Conservation (phyloP, 495 filamentous ascomycete genomes). For the Hypoxylon lenormandii region DNA sequence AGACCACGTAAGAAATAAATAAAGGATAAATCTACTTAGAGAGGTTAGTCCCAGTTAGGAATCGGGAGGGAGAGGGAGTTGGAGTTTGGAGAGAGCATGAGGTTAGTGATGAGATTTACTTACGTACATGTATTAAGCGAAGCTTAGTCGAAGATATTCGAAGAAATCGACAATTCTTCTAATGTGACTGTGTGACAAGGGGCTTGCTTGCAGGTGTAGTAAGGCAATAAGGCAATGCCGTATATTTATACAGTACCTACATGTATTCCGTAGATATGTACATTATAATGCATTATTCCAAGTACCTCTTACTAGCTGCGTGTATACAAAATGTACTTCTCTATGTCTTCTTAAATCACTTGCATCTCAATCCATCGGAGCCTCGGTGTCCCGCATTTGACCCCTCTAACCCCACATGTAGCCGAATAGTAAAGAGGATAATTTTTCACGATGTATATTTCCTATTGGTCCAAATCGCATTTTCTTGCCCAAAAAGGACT, state of each 20-base stretch:
- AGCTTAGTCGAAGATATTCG: too few relatives aligned
- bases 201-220: too few relatives aligned
- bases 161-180: too few relatives aligned
- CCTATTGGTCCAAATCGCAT: conserved; percentile 27
- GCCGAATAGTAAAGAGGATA: conserved; percentile 3
- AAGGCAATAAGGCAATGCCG: not conserved
- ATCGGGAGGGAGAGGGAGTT: too few relatives aligned
- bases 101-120: too few relatives aligned
- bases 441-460: conserved; percentile 20
- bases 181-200: too few relatives aligned
- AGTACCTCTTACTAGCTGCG: too few relatives aligned
- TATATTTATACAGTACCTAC: not conserved
- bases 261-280: too few relatives aligned
- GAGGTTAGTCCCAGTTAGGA: too few relatives aligned
- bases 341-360: too few relatives aligned
- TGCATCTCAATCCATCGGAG: conserved; percentile 5
- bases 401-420: conserved; percentile 10
- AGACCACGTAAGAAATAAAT: conserved; percentile 1
- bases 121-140: too few relatives aligned
- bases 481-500: conserved; percentile 44
- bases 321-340: conserved; percentile 8
- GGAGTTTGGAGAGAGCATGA: too few relatives aligned
- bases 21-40: conserved; percentile 7
- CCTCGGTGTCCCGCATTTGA: conserved; percentile 37
- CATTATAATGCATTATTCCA: conserved; percentile 8